Base-by-base conservation (phyloP, 2,329 filamentous ascomycete genomes). In the Emmonsiellopsis sp. region DNA sequence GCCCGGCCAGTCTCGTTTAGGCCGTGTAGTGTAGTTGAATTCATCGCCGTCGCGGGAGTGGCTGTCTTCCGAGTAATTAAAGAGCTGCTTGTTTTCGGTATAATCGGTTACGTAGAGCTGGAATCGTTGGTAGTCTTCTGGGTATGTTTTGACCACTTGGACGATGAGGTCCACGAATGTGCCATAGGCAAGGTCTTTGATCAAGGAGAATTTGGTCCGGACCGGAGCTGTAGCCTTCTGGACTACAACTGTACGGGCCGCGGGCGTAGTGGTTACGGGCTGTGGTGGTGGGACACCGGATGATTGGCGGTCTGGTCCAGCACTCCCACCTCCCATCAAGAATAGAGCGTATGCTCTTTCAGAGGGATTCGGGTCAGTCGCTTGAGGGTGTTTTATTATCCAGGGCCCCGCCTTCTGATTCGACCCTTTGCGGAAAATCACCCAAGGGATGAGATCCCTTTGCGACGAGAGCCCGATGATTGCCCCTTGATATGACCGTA, bases 51-150 rank as follows among this genome's bases (percentile, higher is more conserved):
- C 77, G 42, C 68, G 69, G 13, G 60, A 55, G 5, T 64, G 62
- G 8, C 71, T 66, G 46, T 68, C 63, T 3, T 70, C 70, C 3
- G 53, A 49, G 36, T 81, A 82, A 37, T 82, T 68, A 58, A 77
- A 84, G 54, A 96, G 83, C 1, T 62, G 55, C 0, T 74, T 63
- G 62, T 96, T 88, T 49, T 80, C 71, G 0, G 89, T 94, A 66
- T 91, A 95, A 68, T 96, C 91, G 0, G 87, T 86, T 14, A 95
- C 72, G 74, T 90, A 90, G 0, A 95, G 58, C 5, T 82, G 80
- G 10, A 80, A 69, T 53, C 70, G 78, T 31, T 78, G 75, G 45
- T 60, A 61, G 40, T 69, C 66, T 31, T 61, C 65, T 11, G 70
- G 63, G 58, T 74, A 80, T 0, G 77, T 71, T 58, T 78, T 83